These are phyloP conservation scores for Clonostachys solani DNA, from an alignment of 2,329 filamentous ascomycete species.

Conservation along the genomic window DNA sequence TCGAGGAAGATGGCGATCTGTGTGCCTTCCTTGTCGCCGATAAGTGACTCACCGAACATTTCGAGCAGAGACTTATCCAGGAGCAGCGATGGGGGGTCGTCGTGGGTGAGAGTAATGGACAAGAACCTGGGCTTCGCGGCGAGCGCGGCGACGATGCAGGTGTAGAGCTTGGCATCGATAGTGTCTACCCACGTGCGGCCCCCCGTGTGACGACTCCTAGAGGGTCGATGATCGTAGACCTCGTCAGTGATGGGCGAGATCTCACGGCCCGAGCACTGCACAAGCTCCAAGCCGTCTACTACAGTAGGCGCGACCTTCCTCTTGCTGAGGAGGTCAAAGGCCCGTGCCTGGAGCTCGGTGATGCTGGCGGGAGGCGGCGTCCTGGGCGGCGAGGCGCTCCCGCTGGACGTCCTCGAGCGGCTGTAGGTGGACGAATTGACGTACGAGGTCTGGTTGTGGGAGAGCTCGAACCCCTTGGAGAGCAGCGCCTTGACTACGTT, in stretches of 20 bases:
- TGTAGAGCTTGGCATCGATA: constrained; percentile 60
- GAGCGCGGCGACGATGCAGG: constrained; percentile 57
- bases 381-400: constrained; percentile 44
- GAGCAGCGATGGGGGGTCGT: constrained; percentile 70
- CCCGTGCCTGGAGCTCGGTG: constrained; percentile 75
- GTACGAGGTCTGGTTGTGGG: constrained; percentile 66
- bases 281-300: constrained; percentile 63
- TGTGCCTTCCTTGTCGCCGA: constrained; percentile 68
- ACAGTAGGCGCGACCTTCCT: constrained; percentile 71
- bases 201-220: constrained; percentile 29
- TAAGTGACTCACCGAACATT: constrained; percentile 67
- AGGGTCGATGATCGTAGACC: constrained; percentile 26
- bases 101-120: constrained; percentile 68
- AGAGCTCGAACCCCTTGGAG: constrained; percentile 78
- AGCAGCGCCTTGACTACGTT: constrained; percentile 76
- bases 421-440: constrained; percentile 43
- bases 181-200: constrained; percentile 50
- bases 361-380: constrained; percentile 77
- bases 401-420: constrained; percentile 17
- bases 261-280: constrained; percentile 74
- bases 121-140: constrained; percentile 63
- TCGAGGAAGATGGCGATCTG: constrained; percentile 87
- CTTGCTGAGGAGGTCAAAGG: constrained; percentile 78
- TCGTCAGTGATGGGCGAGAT: constrained; percentile 30
- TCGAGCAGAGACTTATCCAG: constrained; percentile 64